These are phyloP conservation scores for Pogostemon cablin DNA, from an alignment of 257 asterid genomes.

Conservation along the genomic window DNA sequence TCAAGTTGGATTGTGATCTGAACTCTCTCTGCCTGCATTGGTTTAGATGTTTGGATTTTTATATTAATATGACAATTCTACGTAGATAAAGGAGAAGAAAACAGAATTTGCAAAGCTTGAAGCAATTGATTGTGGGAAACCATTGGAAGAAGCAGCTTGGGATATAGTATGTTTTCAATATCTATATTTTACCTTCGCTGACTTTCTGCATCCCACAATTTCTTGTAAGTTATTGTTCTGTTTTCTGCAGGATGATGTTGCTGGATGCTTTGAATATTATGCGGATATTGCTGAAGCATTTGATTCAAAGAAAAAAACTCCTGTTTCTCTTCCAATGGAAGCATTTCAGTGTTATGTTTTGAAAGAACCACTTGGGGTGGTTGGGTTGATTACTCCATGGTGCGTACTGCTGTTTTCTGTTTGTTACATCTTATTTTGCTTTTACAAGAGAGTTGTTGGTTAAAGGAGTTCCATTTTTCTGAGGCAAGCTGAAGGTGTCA, in stretches of 20 bases:
- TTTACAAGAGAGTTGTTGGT: not conserved
- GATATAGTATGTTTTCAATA: conserved; percentile 65
- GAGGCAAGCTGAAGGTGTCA: not conserved
- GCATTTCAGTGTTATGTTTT: conserved; percentile 67
- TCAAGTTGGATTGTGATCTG: too few relatives aligned
- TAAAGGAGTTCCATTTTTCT: not conserved
- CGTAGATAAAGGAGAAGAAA: conserved; percentile 76
- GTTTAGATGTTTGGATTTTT: conserved; percentile 27
- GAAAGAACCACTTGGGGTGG: conserved; percentile 92
- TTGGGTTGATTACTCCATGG: conserved; percentile 97
- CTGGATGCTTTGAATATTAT: conserved; percentile 83
- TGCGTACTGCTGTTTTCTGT: conserved; percentile 35
- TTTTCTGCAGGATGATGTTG: conserved; percentile 81
- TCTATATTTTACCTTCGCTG: not conserved
- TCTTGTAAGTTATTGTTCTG: conserved; percentile 8
- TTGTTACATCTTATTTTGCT: conserved; percentile 23
- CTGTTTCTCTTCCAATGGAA: conserved; percentile 77
- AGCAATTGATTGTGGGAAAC: conserved; percentile 86
- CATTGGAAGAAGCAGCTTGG: conserved; percentile 86
- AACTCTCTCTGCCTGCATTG: not conserved
- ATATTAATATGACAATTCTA: conserved; percentile 4
- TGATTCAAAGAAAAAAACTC: conserved; percentile 71
- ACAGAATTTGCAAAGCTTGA: conserved; percentile 76
- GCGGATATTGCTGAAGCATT: conserved; percentile 91
- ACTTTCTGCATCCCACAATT: conserved; percentile 17